Evolutionary conservation across 2,329 filamentous ascomycete genomes (phyloP), one percentile per base, ranked within the genome.

Genomic region (Penicillium aurantiogriseum): DNA sequence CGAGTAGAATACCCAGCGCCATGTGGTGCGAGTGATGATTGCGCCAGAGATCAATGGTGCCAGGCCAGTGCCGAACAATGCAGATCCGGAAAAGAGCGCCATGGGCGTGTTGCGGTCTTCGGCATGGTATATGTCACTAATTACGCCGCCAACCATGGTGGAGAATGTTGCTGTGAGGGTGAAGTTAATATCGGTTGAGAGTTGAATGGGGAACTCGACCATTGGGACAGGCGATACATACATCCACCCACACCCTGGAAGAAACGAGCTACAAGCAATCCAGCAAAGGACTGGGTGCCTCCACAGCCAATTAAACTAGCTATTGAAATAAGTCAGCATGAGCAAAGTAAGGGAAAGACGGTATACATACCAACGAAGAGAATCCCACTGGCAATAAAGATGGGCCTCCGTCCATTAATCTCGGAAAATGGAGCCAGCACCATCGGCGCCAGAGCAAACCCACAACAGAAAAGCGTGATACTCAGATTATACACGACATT

Each of bases 1-100:
- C 29, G 92, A 81, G 82, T 91, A 96, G 71, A 95, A 96, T 0
- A 92, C 85, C 92, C 92, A 96, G 60, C 90, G 85, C 91, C 91
- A 96, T 5, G 76, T 81, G 1, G 84, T 80, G 50, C 84, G 80
- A 36, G 89, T 77, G 0, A 88, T 84, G 60, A 97, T 85, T 45
- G 88, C 84, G 0, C 89, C 85, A 5, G 83, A 83, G 0, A 92
- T 77, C 7, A 96, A 69, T 0, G 92, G 92, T 0, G 92, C 92
- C 0, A 88, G 76, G 0, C 91, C 91, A 0, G 91, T 95, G 0
- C 91, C 93, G 10, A 88, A 81, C 0, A 97, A 77, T 0, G 91
- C 92, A 4, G 81, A 80, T 0, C 88, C 90, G n/a, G 88, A 89
- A 72, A 96, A 97, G 0, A 96, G 71, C 0, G 91, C 88, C 93